Evolutionary conservation across 148 eudicot species (phyloP), one percentile per base, ranked within the genome.

Genomic region (Oxyria digyna): DNA sequence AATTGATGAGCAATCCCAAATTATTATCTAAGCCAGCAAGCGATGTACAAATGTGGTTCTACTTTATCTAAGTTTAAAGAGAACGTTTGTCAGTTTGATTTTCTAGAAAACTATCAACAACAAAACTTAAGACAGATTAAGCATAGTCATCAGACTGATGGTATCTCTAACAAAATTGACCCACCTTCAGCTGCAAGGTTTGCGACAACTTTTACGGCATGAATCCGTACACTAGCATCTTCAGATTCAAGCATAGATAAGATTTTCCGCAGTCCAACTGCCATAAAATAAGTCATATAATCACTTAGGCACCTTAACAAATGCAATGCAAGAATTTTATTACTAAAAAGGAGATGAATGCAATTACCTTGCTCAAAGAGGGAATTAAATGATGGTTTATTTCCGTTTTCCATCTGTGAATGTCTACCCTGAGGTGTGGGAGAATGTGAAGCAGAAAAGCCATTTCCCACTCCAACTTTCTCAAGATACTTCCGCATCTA

Each of bases 121-220:
- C 64, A 27, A 11, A 13, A 27, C 24, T 27, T n/a, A 57, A 12
- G 63, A 50, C 8, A 55, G n/a, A 57, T 9, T 57, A 50, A 50
- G 29, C 29, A 23, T 50, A 21, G 12, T 50, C 59, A 21, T 7
- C 9, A 23, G 1, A 4, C 38, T 27, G 29, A 59, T n/a, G 64
- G 20, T 14, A 29, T 38, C 15, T 59, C 20, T 59, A 31, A 59
- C 18, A 59, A 29, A n/a, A 55, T n/a, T 33, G 9, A 23, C 62
- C 73, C 57, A 91, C 98, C 98, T 93, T 93, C 98, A 70, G 98
- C 98, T 57, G 98, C 98, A 73, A 93, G 87, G 81, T 93, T 93
- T 70, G 98, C 98, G 73, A 93, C 96, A 41, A 93, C 91, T 76
- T 93, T 93, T 68, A 89, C 98, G 70, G 98, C 98, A 83, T 93